phyloP scores from a whole-genome alignment of 192 early-diverging fungal genomes.

The Entophlyctis luteolus region DNA sequence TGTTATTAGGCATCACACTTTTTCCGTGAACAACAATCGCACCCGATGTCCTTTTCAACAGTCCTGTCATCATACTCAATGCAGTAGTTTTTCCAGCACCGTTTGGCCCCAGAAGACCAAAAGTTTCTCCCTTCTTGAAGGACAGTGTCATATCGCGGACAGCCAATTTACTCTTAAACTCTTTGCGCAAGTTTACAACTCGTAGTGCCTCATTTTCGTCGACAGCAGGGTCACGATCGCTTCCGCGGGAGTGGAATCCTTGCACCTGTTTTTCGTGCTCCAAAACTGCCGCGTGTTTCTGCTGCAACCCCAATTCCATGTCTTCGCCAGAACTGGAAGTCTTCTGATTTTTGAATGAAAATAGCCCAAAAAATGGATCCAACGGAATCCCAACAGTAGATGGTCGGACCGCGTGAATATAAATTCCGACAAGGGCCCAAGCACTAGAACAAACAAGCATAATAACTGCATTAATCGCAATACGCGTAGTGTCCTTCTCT shows the following conservation, averaged over 20 bases:
- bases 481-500: neutral
- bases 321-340: too few relatives aligned
- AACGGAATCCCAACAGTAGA: slow-evolving; percentile 21
- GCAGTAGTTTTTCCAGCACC: slow-evolving; percentile 72
- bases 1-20: neutral
- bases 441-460: slow-evolving; percentile 6
- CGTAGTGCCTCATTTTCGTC: slow-evolving; percentile 24
- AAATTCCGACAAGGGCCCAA: slow-evolving; percentile 19
- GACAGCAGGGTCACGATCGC: neutral
- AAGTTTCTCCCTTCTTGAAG: slow-evolving; percentile 40
- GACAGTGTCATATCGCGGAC: slow-evolving; percentile 28
- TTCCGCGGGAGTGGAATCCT: slow-evolving; percentile 1
- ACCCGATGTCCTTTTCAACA: slow-evolving; percentile 54
- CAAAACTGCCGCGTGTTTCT: slow-evolving; percentile 23
- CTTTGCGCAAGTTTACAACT: slow-evolving; percentile 25
- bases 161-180: slow-evolving; percentile 25
- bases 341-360: neutral
- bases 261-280: slow-evolving; percentile 22
- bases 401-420: slow-evolving; percentile 29
- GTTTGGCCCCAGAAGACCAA: slow-evolving; percentile 59
- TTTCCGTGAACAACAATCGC: slow-evolving; percentile 47
- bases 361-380: slow-evolving; percentile 28
- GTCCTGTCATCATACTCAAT: slow-evolving; percentile 64
- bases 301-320: neutral
- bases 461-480: neutral